Percentiles rank a stretch among this genome's conserved stretches.
Conservation (phyloP, 2,329 filamentous ascomycete genomes). For the Aspergillus amoenus region DNA sequence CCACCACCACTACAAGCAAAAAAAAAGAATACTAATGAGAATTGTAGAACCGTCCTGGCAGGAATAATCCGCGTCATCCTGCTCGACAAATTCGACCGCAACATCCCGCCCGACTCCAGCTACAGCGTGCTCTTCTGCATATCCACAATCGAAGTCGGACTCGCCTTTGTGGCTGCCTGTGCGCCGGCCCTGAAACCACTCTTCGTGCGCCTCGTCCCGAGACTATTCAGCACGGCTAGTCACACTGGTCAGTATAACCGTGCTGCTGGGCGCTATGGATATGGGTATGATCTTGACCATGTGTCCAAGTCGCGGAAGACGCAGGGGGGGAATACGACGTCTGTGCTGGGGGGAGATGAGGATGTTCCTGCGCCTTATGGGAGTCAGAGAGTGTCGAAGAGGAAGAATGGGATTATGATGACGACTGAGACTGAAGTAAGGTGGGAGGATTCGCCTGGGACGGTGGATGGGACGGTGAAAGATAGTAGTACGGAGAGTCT, state of each 20-base stretch:
- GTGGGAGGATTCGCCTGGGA: not conserved
- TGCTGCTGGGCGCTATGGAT: not conserved
- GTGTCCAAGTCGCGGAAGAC: not conserved
- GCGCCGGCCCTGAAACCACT: slow-evolving; percentile 28
- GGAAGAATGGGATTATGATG: slow-evolving; percentile 2
- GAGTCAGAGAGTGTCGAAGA: not conserved
- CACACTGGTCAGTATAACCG: not conserved
- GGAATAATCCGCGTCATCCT: slow-evolving; percentile 31
- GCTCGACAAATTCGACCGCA: slow-evolving; percentile 20
- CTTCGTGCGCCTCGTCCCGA: slow-evolving; percentile 3
- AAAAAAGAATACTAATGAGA: too few species aligned
- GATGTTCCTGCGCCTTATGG: too few species aligned
- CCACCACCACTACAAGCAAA: too few species aligned
- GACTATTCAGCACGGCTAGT: not conserved
- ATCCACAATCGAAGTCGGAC: slow-evolving; percentile 30
- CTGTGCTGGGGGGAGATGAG: not conserved
- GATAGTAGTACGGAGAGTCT: too few species aligned
- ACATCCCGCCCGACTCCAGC: slow-evolving; percentile 22
- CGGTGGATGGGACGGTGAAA: too few species aligned
- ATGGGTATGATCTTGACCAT: not conserved
- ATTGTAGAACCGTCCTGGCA: slow-evolving; percentile 25
- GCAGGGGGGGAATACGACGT: not conserved
- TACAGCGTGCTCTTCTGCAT: slow-evolving; percentile 29
- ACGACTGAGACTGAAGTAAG: slow-evolving; percentile 7
- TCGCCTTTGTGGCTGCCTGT: slow-evolving; percentile 31